Evolutionary conservation across 352 stramenopile genomes (phyloP).

Genomic region (Phytopythium aichiense): DNA sequence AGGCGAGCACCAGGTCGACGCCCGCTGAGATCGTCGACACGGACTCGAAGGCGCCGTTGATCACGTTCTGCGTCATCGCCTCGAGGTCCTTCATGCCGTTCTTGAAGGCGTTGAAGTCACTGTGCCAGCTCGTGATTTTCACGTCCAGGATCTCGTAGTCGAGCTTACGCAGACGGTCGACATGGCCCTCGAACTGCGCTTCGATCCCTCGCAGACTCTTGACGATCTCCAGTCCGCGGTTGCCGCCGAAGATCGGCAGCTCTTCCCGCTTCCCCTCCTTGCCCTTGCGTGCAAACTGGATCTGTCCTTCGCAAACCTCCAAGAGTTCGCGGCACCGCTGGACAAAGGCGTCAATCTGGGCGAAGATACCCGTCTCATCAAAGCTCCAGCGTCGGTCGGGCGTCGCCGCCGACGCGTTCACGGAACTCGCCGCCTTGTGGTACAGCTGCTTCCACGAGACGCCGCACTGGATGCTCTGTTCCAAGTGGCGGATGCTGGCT

Average conservation of each 20-base stretch:
- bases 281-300: conserved; percentile 92
- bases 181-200: conserved; percentile 88
- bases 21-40: conserved; percentile 85
- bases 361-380: conserved; percentile 94
- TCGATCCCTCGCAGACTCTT: conserved; percentile 92
- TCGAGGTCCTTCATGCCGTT: conserved; percentile 96
- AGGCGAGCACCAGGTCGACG: conserved; percentile 92
- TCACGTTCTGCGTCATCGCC: conserved; percentile 95
- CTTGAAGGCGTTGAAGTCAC: conserved; percentile 95
- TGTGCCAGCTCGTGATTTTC: conserved; percentile 94
- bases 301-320: conserved; percentile 94
- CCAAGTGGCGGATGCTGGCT: conserved; percentile 80
- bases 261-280: conserved; percentile 53
- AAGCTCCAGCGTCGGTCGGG: conserved; percentile 86
- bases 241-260: conserved; percentile 90
- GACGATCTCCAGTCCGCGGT: conserved; percentile 89
- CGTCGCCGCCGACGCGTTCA: conserved; percentile 47
- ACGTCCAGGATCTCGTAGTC: conserved; percentile 95
- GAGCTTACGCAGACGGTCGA: conserved; percentile 85
- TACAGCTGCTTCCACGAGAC: conserved; percentile 93
- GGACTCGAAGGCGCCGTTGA: conserved; percentile 93
- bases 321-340: conserved; percentile 93
- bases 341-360: conserved; percentile 95
- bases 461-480: conserved; percentile 91
- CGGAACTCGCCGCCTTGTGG: conserved; percentile 46